Base-by-base conservation (phyloP, 176 grass and related monocot genomes). In the Ananas comosus region DNA sequence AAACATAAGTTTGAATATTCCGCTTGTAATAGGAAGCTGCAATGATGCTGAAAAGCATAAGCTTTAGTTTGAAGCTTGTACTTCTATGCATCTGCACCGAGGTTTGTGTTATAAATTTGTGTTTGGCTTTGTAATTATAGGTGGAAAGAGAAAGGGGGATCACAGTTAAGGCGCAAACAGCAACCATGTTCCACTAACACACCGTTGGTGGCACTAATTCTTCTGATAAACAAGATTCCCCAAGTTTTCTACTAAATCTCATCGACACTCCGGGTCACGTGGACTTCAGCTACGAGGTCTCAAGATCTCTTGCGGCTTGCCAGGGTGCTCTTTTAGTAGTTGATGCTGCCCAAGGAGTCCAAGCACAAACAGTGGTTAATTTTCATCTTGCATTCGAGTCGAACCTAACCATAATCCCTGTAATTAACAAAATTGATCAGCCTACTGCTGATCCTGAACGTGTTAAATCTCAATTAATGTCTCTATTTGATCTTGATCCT, bases 361-460 rank as follows among this genome's bases (percentile, higher is more conserved):
- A 96, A 72, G 92, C 92, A 78, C 92, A 96, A 64, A 96, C 92
- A 76, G 91, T 96, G 18, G 88, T 88, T 69, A 96, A 96, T 53
- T 96, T 96, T 70, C 89, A 92, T 56, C 83, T 96, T 66, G 92
- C 92, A 23, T 96, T 96, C 56, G 92, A 96, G 77, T 96, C 86
- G 3, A 84, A 84, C 58, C 69, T 96, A 69, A 84, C 81, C 64
- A 89, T 92, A 11, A 92, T 96, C 50, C 92, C 92, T 28, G 86
- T 96, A 13, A 96, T 96, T 75, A 96, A 96, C 81, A 96, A 96
- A 81, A 96, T 96, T 49, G 92, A 96, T 72, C 92, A 96, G 51
- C 92, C 92, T 13, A 96, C 92, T 28, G 92, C 92, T 50, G 92
- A 96, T 70, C 92, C 92, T 48, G 92, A 92, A 49, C 85, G 88